These are phyloP conservation scores for Raffaelea ambrosiae DNA, from an alignment of 2,329 filamentous ascomycete genomes.

Conservation along the genomic window DNA sequence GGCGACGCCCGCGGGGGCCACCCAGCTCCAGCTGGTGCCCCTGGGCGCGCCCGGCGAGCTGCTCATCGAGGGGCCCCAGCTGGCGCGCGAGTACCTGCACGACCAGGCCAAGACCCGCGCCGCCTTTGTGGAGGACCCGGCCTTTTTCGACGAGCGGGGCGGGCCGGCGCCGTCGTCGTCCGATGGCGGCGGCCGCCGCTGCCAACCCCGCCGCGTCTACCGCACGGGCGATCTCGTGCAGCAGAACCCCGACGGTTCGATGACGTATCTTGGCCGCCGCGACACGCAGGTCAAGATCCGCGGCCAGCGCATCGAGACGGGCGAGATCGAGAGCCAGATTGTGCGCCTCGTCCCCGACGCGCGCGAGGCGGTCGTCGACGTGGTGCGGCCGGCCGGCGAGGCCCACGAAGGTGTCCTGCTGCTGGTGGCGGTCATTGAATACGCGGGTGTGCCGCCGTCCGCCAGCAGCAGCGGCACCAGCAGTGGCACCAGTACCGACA, in stretches of 20 bases:
- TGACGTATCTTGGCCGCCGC: constrained; percentile 18
- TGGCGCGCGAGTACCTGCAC: constrained; percentile 29
- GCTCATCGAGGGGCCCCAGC: constrained; percentile 28
- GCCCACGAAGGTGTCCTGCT: background rate
- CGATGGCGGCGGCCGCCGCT: too few species aligned
- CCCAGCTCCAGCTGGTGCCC: constrained; percentile 19
- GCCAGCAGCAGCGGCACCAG: too few species aligned
- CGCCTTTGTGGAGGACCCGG: constrained; percentile 16
- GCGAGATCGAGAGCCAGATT: constrained; percentile 15
- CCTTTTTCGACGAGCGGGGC: too few species aligned
- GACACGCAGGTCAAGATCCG: constrained; percentile 52
- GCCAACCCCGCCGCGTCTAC: constrained; percentile 48
- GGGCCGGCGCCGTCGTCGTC: too few species aligned
- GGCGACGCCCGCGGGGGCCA: too few species aligned
- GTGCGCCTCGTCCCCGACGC: background rate
- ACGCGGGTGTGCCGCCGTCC: too few species aligned
- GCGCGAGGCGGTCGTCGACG: constrained; percentile 12
- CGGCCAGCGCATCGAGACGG: constrained; percentile 53
- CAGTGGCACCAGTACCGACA: too few species aligned
- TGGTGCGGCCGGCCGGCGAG: background rate
- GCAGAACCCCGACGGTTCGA: constrained; percentile 43
- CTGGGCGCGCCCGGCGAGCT: constrained; percentile 30
- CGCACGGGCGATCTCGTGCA: constrained; percentile 51
- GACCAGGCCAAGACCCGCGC: constrained; percentile 13
- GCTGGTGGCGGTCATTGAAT: constrained; percentile 17